Percentiles rank a stretch among this genome's conserved stretches.
Conservation (phyloP, 345 rosid species). For the Camelina sativa region DNA sequence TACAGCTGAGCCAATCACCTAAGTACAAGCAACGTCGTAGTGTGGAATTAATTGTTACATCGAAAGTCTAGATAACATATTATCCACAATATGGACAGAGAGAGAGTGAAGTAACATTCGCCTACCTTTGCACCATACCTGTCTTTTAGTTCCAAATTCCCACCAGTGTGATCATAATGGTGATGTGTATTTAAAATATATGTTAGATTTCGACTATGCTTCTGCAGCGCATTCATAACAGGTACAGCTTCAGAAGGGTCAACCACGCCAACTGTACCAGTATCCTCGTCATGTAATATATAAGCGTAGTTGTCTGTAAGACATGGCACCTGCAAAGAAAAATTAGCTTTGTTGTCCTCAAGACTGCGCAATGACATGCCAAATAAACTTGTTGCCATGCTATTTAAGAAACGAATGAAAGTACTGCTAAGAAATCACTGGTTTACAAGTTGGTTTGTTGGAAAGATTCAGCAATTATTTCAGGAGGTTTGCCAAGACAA, state of each 20-base stretch:
- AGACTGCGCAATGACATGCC: too few relatives aligned
- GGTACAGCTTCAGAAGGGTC: slow-evolving; percentile 95
- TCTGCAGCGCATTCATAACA: slow-evolving; percentile 67
- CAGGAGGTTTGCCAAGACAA: neutral
- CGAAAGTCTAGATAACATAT: neutral
- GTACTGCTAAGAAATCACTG: too few relatives aligned
- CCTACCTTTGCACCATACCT: slow-evolving; percentile 98
- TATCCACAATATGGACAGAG: neutral
- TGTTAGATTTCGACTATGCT: slow-evolving; percentile 72
- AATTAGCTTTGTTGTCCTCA: neutral
- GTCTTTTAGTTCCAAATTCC: slow-evolving; percentile 88
- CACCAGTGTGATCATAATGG: slow-evolving; percentile 94
- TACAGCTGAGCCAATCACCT: slow-evolving; percentile 89
- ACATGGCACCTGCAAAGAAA: slow-evolving; percentile 78
- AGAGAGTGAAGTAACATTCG: slow-evolving; percentile 2
- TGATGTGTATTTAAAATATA: slow-evolving; percentile 96
- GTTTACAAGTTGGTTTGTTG: too few relatives aligned
- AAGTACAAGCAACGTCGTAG: neutral
- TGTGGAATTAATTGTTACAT: neutral
- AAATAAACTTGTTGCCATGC: too few relatives aligned
- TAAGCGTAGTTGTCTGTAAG: slow-evolving; percentile 91
- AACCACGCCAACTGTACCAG: slow-evolving; percentile 97
- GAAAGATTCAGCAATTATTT: too few relatives aligned
- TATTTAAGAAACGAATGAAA: too few relatives aligned
- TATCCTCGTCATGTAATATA: slow-evolving; percentile 84